Percentiles rank a stretch among this genome's conserved stretches.
Conservation (phyloP, 306 rosid species). For the Prunus mongolica region DNA sequence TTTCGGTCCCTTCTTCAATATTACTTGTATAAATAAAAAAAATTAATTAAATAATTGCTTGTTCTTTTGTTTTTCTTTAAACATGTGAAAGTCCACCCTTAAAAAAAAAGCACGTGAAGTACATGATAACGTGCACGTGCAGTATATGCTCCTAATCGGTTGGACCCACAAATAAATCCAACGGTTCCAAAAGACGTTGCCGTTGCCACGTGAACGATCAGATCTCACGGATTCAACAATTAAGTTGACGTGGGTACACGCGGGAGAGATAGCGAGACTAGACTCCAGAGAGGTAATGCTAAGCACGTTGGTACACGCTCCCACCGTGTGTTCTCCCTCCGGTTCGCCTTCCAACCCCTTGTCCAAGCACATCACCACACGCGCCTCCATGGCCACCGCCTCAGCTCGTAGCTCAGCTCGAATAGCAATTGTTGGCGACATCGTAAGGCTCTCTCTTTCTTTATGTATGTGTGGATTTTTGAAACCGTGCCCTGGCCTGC, state of each 20-base stretch:
- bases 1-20: no score
- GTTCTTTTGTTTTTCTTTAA: no score
- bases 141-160: not conserved
- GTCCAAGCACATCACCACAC: constrained; percentile 12
- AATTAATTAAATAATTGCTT: no score
- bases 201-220: not conserved
- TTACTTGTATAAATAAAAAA: no score
- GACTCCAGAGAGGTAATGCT: no score
- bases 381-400: constrained; percentile 59
- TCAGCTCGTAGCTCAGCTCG: constrained; percentile 33
- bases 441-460: constrained; percentile 44
- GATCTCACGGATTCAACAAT: not conserved
- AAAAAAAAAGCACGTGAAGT: no score
- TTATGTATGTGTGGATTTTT: not conserved
- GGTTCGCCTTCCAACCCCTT: not conserved
- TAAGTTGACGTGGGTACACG: not conserved
- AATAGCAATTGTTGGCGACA: constrained; percentile 76
- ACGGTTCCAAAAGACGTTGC: not conserved
- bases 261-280: no score
- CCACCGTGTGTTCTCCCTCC: constrained; percentile 18
- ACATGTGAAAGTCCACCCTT: no score
- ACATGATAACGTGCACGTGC: no score
- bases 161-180: not conserved
- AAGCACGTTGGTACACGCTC: constrained; percentile 52
- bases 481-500: not conserved